A percentile compares a stretch with the other conserved stretches of the same genome.
These are phyloP conservation scores for Solanum chmielewskii DNA, from an alignment of 257 asterid genomes.

Conservation along the genomic window DNA sequence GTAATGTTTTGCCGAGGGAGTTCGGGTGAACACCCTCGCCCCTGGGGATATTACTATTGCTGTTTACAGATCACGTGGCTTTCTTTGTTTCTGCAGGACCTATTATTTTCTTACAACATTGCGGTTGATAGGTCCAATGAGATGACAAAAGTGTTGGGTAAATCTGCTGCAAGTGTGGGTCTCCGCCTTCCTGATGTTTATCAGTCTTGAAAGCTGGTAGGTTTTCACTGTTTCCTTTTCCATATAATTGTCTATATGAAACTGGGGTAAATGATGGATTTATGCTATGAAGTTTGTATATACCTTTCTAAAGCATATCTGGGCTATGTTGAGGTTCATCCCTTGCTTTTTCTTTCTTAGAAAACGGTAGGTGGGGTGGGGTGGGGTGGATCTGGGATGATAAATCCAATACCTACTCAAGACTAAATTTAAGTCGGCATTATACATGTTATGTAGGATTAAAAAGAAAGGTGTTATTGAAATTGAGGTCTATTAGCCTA, in stretches of 20 bases:
- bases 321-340: neutral
- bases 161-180: slow-evolving; percentile 95
- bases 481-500: neutral
- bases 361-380: neutral
- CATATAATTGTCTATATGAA: neutral
- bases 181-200: slow-evolving; percentile 75
- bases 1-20: neutral
- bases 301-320: neutral
- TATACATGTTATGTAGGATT: neutral
- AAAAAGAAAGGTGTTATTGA: neutral
- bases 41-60: neutral
- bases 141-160: slow-evolving; percentile 60
- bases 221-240: neutral
- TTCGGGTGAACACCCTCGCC: neutral
- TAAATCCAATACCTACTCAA: neutral
- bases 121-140: slow-evolving; percentile 80
- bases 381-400: neutral
- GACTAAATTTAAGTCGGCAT: neutral
- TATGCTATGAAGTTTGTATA: neutral
- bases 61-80: neutral
- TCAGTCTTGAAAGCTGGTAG: slow-evolving; percentile 39
- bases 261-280: neutral
- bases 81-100: slow-evolving; percentile 28
- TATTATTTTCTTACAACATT: slow-evolving; percentile 77
- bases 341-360: neutral